Base-by-base conservation (phyloP, 2,329 filamentous ascomycete genomes). In the Rutstroemia sp. region DNA sequence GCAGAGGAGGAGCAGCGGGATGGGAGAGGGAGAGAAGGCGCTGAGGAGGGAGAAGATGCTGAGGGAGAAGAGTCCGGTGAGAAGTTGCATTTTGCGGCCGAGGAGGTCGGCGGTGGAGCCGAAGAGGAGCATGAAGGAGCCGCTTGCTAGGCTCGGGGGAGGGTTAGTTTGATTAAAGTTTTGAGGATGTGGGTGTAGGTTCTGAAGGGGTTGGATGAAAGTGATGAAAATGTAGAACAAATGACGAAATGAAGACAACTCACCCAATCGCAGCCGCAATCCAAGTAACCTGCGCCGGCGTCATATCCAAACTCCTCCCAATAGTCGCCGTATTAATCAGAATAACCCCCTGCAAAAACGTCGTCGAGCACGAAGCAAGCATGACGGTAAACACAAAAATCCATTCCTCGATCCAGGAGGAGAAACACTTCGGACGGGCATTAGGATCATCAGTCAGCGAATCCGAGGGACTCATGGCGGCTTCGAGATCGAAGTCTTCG, bases 251-350 rank as follows among this genome's bases (percentile, higher is more conserved):
- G 14, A 39, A 25, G 10, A 1, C 21, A 49, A 39, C 36, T 70
- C 71, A 79, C 72, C 80, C 79, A 40, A 79, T 75, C n/a, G 83
- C 77, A 7, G 83, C 83, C 48, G 76, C 77, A 58, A 87, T 82
- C 84, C 84, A 88, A 0, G 83, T 84, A 23, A 88, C 79, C 64
- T 88, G 76, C 1, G 82, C 80, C 48, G 79, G 81, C 2, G 77
- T 80, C 83, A 88, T 87, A 47, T 73, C 65, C 54, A 87, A 67
- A 58, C 84, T 79, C n/a, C 69, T 66, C 1, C 78, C 82, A 46
- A 86, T 83, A 46, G 78, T 79, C 0, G 79, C 79, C 1, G 82
- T 83, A 58, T 86, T 81, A 57, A 86, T 83, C 2, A 83, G 77
- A 4, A 81, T 76, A 4, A 77, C 74, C 12, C 84, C 84, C 7